phyloP scores from a whole-genome alignment of 2,329 filamentous ascomycete species.

The Tympanopsis confertula region DNA sequence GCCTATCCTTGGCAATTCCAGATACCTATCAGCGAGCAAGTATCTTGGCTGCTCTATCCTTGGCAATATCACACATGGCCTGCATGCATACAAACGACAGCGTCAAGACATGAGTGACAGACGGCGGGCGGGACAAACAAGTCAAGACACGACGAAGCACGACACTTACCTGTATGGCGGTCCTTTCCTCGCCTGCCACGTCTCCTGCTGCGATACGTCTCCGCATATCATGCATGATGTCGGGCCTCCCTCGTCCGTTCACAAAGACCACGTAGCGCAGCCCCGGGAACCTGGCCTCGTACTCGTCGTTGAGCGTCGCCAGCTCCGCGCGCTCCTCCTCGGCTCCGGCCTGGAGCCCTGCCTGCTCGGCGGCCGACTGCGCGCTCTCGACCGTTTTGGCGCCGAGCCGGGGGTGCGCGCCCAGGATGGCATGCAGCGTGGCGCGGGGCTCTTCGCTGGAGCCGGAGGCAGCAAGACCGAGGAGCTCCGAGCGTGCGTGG shows the following conservation, averaged over 20 bases:
- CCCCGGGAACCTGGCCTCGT: constrained; percentile 71
- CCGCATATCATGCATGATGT: constrained; percentile 75
- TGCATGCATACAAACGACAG: constrained; percentile 19
- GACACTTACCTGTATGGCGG: constrained; percentile 58
- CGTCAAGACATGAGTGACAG: constrained; percentile 1
- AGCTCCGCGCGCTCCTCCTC: constrained; percentile 47
- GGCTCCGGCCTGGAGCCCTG: constrained; percentile 49
- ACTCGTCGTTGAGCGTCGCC: constrained; percentile 58
- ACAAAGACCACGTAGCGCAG: constrained; percentile 87
- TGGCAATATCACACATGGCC: constrained; percentile 89
- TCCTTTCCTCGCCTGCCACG: constrained; percentile 53
- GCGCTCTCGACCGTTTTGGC: constrained; percentile 72
- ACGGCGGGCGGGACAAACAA: constrained; percentile 4
- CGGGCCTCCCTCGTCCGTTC: constrained; percentile 61
- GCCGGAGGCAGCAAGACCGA: constrained; percentile 40
- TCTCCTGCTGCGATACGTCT: constrained; percentile 59
- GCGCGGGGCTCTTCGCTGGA: constrained; percentile 33
- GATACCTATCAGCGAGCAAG: too few species aligned
- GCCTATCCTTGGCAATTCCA: too few species aligned
- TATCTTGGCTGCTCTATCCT: constrained; percentile 65
- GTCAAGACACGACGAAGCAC: constrained; percentile 1
- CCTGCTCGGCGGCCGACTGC: constrained; percentile 73
- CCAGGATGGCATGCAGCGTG: constrained; percentile 61
- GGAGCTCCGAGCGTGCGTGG: constrained; percentile 51
- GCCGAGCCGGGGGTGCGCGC: constrained; percentile 73